Percentiles rank a stretch among this genome's conserved stretches.
Conservation (phyloP, 1,284 basidiomycete species). For the Trichosporon asahii region DNA sequence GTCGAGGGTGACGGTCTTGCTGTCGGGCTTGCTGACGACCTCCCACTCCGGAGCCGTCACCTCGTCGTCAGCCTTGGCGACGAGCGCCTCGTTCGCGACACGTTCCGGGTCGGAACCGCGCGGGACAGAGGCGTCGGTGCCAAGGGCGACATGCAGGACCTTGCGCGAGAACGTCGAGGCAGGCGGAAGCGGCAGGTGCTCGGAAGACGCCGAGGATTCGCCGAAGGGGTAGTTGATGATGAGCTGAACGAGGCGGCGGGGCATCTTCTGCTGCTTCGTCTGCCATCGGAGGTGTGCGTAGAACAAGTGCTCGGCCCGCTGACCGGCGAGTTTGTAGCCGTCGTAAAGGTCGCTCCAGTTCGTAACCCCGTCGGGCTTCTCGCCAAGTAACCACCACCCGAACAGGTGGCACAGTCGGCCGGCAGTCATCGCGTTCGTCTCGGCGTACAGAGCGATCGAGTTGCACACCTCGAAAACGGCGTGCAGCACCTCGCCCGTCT, state of each 20-base stretch:
- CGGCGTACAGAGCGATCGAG: constrained; percentile 34
- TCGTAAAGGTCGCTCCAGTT: constrained; percentile 37
- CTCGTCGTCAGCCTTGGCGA: constrained; percentile 20
- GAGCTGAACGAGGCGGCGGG: constrained; percentile 35
- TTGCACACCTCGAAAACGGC: constrained; percentile 41
- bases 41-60: constrained; percentile 13
- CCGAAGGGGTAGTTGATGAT: constrained; percentile 43
- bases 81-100: constrained; percentile 21
- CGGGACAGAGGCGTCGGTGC: constrained; percentile 20
- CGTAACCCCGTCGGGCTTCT: constrained; percentile 11
- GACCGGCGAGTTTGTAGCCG: constrained; percentile 36
- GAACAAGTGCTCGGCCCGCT: constrained; percentile 40
- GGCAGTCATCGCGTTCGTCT: constrained; percentile 35
- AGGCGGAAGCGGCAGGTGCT: constrained; percentile 33
- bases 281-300: constrained; percentile 44
- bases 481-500: constrained; percentile 24
- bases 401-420: constrained; percentile 34
- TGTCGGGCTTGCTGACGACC: constrained; percentile 4
- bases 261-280: constrained; percentile 35
- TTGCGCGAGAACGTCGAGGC: constrained; percentile 33
- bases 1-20: constrained; percentile 16
- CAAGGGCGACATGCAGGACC: constrained; percentile 33
- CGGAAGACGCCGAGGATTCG: constrained; percentile 29
- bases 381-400: constrained; percentile 41
- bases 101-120: constrained; percentile 23